Conservation (phyloP, 1,139 yeast genomes). For the Hansenula sp. region DNA sequence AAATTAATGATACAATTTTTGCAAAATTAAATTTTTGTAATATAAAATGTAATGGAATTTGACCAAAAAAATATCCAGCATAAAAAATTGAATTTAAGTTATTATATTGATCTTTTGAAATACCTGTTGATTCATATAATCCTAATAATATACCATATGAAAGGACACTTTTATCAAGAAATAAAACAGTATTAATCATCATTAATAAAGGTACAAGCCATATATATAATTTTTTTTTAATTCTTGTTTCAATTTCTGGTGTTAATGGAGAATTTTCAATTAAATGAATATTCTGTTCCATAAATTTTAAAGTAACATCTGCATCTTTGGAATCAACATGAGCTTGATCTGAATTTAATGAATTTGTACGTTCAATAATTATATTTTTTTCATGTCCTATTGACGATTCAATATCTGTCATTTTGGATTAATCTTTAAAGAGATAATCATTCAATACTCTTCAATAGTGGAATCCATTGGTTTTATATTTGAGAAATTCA, state of each 20-base stretch:
- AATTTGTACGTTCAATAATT: too few relatives aligned
- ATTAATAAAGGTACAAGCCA: not conserved
- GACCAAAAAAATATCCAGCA: constrained; percentile 25
- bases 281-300: constrained; percentile 1
- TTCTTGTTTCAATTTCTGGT: not conserved
- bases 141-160: not conserved
- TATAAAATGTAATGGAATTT: constrained; percentile 26
- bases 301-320: constrained; percentile 1
- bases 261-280: not conserved
- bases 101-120: constrained; percentile 6
- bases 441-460: too few relatives aligned
- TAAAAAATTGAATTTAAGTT: constrained; percentile 5
- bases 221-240: not conserved
- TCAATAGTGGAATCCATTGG: too few relatives aligned
- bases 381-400: too few relatives aligned
- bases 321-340: not conserved
- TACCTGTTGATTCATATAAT: constrained; percentile 12
- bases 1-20: constrained; percentile 13
- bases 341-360: too few relatives aligned
- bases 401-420: too few relatives aligned
- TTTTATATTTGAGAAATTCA: too few relatives aligned
- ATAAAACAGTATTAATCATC: not conserved
- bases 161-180: not conserved
- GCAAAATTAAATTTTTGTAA: constrained; percentile 33
- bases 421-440: too few relatives aligned